Percentiles rank a stretch among this genome's conserved stretches.
Evolutionary conservation across 345 rosid species (phyloP).

Genomic region (Schrenkiella parvula): DNA sequence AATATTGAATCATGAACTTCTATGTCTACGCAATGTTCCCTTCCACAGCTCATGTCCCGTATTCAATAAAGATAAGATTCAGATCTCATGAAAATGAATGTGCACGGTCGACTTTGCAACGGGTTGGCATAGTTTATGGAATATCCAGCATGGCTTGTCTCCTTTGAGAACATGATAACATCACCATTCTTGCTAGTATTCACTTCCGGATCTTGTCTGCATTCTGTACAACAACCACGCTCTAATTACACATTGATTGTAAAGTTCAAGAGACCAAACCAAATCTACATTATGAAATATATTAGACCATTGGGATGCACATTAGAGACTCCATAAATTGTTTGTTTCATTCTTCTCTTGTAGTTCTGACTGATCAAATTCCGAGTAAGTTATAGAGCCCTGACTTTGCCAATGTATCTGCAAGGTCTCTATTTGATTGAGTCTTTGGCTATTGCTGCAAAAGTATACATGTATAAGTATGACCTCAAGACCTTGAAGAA

Average conservation of each 20-base stretch:
- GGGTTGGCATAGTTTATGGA: background rate
- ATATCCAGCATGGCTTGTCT: constrained; percentile 1
- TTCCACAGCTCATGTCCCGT: background rate
- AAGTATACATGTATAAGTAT: background rate
- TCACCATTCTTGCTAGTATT: background rate
- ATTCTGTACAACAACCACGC: background rate
- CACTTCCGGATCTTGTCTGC: constrained; percentile 2
- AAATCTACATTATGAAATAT: background rate
- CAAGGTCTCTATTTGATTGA: background rate
- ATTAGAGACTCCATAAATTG: background rate
- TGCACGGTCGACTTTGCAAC: background rate
- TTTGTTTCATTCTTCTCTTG: background rate
- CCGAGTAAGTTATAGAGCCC: background rate
- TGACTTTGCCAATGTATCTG: background rate
- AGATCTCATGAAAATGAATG: constrained; percentile 11
- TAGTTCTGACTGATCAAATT: background rate
- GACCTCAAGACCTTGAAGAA: background rate
- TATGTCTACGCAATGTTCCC: background rate
- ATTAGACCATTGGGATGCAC: background rate
- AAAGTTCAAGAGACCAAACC: background rate
- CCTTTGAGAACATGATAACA: background rate
- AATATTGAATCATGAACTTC: background rate
- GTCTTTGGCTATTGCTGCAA: background rate
- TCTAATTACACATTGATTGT: background rate
- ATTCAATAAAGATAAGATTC: background rate